Percentiles rank a stretch among this genome's conserved stretches.
phyloP scores from a whole-genome alignment of 768 basidiomycete species.

The Hemileccinum rubropunctum region DNA sequence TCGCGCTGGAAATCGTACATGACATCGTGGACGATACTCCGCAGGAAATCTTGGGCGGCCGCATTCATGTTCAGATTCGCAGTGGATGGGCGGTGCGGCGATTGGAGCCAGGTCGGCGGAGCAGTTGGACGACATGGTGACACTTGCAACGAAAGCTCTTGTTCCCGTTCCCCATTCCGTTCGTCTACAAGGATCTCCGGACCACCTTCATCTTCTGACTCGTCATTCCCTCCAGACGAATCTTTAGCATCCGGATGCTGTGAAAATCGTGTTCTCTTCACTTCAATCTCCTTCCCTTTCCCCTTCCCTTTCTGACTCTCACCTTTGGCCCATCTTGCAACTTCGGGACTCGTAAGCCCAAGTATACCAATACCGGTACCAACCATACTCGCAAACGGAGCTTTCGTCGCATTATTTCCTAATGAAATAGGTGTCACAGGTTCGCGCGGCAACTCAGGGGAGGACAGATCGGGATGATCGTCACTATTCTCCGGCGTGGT shows the following conservation, averaged over 20 bases:
- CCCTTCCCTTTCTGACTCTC: conserved; percentile 33
- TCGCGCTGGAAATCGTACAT: conserved; percentile 74
- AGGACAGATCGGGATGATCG: conserved; percentile 18
- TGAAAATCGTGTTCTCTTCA: conserved; percentile 49
- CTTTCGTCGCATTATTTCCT: conserved; percentile 20
- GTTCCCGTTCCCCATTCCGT: conserved; percentile 23
- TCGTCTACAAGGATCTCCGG: background rate
- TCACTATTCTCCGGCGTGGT: conserved; percentile 15
- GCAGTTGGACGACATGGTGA: conserved; percentile 49
- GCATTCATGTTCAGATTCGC: conserved; percentile 28
- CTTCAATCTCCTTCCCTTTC: conserved; percentile 21
- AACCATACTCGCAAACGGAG: conserved; percentile 2
- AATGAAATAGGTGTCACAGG: conserved; percentile 32
- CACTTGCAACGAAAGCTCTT: conserved; percentile 51
- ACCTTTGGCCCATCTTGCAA: conserved; percentile 48
- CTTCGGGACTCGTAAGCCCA: conserved; percentile 53
- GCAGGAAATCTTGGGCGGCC: conserved; percentile 55
- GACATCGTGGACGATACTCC: conserved; percentile 63
- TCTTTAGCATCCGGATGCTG: conserved; percentile 25
- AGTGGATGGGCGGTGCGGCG: conserved; percentile 35
- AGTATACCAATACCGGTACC: conserved; percentile 31
- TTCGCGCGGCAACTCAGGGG: conserved; percentile 31
- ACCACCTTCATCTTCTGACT: conserved; percentile 4
- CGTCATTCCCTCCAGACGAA: conserved; percentile 19
- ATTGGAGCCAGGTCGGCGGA: conserved; percentile 37